Evolutionary conservation across 2,329 filamentous ascomycete species (phyloP).

Genomic region (Parafenestella ontariensis): DNA sequence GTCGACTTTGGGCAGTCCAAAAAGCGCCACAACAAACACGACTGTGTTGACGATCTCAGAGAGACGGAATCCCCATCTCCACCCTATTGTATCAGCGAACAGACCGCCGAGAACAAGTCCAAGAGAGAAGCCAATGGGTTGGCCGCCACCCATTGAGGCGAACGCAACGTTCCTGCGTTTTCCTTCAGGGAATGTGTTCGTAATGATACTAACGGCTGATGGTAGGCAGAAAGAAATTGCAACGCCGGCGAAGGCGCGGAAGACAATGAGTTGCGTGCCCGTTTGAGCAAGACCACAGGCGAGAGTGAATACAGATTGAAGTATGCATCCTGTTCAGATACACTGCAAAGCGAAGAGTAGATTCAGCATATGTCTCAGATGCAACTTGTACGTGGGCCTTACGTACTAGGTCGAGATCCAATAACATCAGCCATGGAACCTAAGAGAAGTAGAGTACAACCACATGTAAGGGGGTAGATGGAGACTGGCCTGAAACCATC

Average conservation of each 20-base stretch:
- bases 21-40: slow-evolving; percentile 50
- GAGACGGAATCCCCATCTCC: slow-evolving; percentile 61
- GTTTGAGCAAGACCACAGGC: slow-evolving; percentile 51
- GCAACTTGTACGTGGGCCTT: neutral
- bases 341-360: slow-evolving; percentile 23
- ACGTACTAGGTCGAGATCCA: slow-evolving; percentile 50
- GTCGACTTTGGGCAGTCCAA: slow-evolving; percentile 44
- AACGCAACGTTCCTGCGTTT: slow-evolving; percentile 60
- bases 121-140: slow-evolving; percentile 60
- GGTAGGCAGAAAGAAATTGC: slow-evolving; percentile 58
- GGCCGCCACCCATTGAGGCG: slow-evolving; percentile 58
- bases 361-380: neutral
- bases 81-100: slow-evolving; percentile 58
- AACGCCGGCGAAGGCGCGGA: slow-evolving; percentile 56
- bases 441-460: slow-evolving; percentile 58
- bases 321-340: slow-evolving; percentile 56
- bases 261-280: slow-evolving; percentile 54
- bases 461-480: slow-evolving; percentile 53
- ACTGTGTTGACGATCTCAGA: slow-evolving; percentile 53
- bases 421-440: slow-evolving; percentile 61
- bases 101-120: slow-evolving; percentile 61
- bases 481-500: slow-evolving; percentile 43
- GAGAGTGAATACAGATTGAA: slow-evolving; percentile 55
- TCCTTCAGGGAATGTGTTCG: slow-evolving; percentile 55
- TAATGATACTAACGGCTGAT: slow-evolving; percentile 58